Percentiles rank a stretch among this genome's conserved stretches.
phyloP scores from a whole-genome alignment of 805 yeast genomes.

The Wickerhamiella alocasiicola region DNA sequence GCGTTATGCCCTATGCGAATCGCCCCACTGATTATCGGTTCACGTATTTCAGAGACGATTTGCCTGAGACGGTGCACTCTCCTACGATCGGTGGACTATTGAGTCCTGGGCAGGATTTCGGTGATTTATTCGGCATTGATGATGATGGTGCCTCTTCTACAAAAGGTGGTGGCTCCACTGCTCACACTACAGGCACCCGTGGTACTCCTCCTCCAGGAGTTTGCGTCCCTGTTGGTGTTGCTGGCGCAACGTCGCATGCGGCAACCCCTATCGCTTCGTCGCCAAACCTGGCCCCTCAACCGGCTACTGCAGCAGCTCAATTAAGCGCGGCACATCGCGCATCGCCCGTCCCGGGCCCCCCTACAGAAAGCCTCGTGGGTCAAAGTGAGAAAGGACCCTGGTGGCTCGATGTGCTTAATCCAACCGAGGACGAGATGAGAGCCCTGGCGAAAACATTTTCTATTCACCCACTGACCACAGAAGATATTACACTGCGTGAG shows the following conservation, averaged over 20 bases:
- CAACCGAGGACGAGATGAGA: slow-evolving; percentile 95
- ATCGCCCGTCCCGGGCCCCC: slow-evolving; percentile 9
- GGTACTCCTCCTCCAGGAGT: not conserved
- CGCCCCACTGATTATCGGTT: slow-evolving; percentile 49
- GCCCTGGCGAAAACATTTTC: slow-evolving; percentile 82
- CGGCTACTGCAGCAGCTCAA: slow-evolving; percentile 12
- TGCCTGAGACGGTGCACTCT: slow-evolving; percentile 81
- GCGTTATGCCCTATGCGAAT: slow-evolving; percentile 12
- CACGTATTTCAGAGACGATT: slow-evolving; percentile 83
- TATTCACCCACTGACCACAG: slow-evolving; percentile 91
- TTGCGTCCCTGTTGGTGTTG: not conserved
- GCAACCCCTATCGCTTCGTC: slow-evolving; percentile 7
- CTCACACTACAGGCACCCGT: not conserved
- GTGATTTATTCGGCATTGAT: slow-evolving; percentile 39
- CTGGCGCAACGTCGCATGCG: slow-evolving; percentile 3
- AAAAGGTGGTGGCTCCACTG: not conserved
- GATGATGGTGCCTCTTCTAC: not conserved
- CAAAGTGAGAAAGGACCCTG: slow-evolving; percentile 42
- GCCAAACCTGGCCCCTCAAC: slow-evolving; percentile 11
- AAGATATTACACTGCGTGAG: slow-evolving; percentile 86
- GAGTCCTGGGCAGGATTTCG: slow-evolving; percentile 45
- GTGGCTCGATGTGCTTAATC: slow-evolving; percentile 88
- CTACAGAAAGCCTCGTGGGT: not conserved
- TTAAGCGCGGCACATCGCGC: not conserved
- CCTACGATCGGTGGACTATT: slow-evolving; percentile 75